Conservation (phyloP, 2,329 filamentous ascomycete genomes). For the Pseudogymnoascus pannorum region DNA sequence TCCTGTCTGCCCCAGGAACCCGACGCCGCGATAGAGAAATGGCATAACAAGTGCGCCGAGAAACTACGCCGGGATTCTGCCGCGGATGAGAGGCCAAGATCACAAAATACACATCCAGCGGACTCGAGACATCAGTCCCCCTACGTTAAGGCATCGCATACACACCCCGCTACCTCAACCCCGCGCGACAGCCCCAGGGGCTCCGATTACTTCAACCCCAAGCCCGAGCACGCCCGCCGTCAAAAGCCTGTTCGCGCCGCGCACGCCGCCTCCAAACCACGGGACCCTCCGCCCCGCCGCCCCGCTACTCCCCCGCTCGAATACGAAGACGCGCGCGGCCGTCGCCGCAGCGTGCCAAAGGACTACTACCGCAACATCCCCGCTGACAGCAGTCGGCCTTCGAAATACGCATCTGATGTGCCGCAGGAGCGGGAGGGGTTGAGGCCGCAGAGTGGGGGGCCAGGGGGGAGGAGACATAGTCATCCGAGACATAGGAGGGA, state of each 20-base stretch:
- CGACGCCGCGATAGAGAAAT: slow-evolving; percentile 73
- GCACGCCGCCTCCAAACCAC: not conserved
- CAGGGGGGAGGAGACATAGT: not conserved
- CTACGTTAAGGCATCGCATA: not conserved
- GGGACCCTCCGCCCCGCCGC: not conserved
- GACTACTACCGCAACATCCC: not conserved
- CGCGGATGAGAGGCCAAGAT: slow-evolving; percentile 5
- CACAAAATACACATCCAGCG: slow-evolving; percentile 14
- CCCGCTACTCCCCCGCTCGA: not conserved
- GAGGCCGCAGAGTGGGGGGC: not conserved
- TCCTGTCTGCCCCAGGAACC: slow-evolving; percentile 63
- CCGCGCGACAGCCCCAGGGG: not conserved
- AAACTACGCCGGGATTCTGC: slow-evolving; percentile 56
- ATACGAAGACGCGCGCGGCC: not conserved
- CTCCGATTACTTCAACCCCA: slow-evolving; percentile 17
- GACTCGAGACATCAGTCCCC: not conserved
- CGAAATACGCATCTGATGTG: not conserved
- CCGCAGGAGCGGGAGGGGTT: not conserved
- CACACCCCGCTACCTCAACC: not conserved
- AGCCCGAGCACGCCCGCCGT: slow-evolving; percentile 9
- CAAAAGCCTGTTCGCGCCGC: not conserved
- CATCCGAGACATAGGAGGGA: not conserved
- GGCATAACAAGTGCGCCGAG: slow-evolving; percentile 74
- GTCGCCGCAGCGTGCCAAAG: not conserved
- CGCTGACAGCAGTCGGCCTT: not conserved